Evolutionary conservation across 2,329 filamentous ascomycete species (phyloP).

Genomic region (Mariannaea elegans): DNA sequence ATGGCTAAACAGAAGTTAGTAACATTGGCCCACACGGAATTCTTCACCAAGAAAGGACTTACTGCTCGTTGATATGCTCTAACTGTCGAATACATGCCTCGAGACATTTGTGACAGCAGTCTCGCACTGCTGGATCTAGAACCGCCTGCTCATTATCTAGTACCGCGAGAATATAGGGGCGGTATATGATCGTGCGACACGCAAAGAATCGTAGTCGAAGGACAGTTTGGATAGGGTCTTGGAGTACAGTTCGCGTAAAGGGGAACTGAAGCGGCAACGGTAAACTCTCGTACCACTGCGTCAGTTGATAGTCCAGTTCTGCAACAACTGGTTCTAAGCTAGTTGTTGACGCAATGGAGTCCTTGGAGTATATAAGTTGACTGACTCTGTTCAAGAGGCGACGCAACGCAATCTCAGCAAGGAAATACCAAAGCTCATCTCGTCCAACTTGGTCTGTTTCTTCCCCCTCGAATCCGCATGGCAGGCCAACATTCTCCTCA

Average conservation of each 20-base stretch:
- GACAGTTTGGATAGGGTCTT: constrained; percentile 81
- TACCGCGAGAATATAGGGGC: constrained; percentile 83
- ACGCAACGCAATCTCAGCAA: constrained; percentile 82
- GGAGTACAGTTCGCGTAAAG: constrained; percentile 71
- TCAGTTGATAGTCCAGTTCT: constrained; percentile 83
- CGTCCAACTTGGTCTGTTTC: constrained; percentile 70
- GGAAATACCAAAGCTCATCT: constrained; percentile 87
- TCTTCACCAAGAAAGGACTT: constrained; percentile 49
- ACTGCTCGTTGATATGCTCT: constrained; percentile 81
- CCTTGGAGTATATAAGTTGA: constrained; percentile 81
- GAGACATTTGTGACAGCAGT: constrained; percentile 82
- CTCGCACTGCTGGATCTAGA: constrained; percentile 75
- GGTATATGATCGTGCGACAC: constrained; percentile 86
- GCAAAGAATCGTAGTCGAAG: constrained; percentile 83
- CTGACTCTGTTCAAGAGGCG: constrained; percentile 81
- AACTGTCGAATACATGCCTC: constrained; percentile 83
- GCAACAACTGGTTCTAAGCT: constrained; percentile 80
- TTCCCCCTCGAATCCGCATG: constrained; percentile 80
- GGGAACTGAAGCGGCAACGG: constrained; percentile 81
- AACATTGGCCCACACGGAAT: constrained; percentile 16
- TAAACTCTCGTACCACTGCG: constrained; percentile 85
- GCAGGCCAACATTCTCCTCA: constrained; percentile 81
- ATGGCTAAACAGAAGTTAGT: constrained; percentile 59
- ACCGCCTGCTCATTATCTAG: constrained; percentile 79
- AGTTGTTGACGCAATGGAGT: constrained; percentile 74